Conservation (phyloP, 768 basidiomycete genomes). For the Chalciporus chontae region DNA sequence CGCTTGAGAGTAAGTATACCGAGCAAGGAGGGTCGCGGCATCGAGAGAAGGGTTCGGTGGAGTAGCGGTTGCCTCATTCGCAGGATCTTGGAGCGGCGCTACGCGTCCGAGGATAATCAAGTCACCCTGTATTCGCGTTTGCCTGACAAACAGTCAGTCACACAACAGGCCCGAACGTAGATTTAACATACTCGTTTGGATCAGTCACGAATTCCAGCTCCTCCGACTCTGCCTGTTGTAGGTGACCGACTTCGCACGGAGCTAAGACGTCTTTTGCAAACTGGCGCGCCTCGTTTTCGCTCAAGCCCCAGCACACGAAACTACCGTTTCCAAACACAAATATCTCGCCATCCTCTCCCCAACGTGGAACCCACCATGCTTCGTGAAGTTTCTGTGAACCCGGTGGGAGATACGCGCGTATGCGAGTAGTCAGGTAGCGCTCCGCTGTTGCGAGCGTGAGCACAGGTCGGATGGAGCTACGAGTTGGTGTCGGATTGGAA, state of each 20-base stretch:
- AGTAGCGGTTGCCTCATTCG: slow-evolving; percentile 41
- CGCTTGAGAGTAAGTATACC: slow-evolving; percentile 90
- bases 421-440: slow-evolving; percentile 65
- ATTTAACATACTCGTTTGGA: slow-evolving; percentile 67
- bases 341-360: slow-evolving; percentile 72
- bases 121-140: slow-evolving; percentile 87
- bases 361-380: slow-evolving; percentile 75
- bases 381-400: slow-evolving; percentile 65
- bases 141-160: slow-evolving; percentile 40
- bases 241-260: slow-evolving; percentile 57
- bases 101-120: slow-evolving; percentile 82
- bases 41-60: slow-evolving; percentile 57
- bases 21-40: slow-evolving; percentile 70
- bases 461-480: slow-evolving; percentile 70
- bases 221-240: slow-evolving; percentile 76
- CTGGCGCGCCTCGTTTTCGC: slow-evolving; percentile 64
- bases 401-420: slow-evolving; percentile 54
- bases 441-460: slow-evolving; percentile 85
- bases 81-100: slow-evolving; percentile 52
- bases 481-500: slow-evolving; percentile 80
- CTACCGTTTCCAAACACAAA: slow-evolving; percentile 88
- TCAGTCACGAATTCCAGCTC: slow-evolving; percentile 93
- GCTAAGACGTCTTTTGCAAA: slow-evolving; percentile 65
- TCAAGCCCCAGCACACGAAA: slow-evolving; percentile 88
- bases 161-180: neutral